These are phyloP conservation scores for Musa troglodytarum DNA, from an alignment of 176 grass and related monocot genomes.

Conservation along the genomic window DNA sequence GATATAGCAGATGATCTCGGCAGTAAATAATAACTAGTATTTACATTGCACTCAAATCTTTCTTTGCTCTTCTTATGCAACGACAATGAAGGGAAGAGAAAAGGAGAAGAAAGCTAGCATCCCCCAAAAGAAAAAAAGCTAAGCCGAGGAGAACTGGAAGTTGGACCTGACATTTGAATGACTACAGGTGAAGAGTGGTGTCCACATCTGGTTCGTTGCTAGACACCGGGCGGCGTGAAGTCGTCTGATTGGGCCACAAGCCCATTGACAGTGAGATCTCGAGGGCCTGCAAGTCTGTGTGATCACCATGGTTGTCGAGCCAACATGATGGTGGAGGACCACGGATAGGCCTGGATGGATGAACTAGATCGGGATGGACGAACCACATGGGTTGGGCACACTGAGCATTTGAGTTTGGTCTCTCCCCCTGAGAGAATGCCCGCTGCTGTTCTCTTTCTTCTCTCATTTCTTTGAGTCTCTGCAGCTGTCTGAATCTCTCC, in stretches of 20 bases:
- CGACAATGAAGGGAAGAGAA: not conserved
- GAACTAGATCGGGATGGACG: slow-evolving; percentile 9
- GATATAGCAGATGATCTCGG: no score
- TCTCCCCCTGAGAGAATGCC: not conserved
- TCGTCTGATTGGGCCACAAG: slow-evolving; percentile 34
- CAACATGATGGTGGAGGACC: slow-evolving; percentile 27
- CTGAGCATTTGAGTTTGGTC: not conserved
- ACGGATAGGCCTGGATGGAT: slow-evolving; percentile 25
- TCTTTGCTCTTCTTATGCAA: not conserved
- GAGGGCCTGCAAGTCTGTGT: slow-evolving; percentile 31
- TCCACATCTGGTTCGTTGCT: slow-evolving; percentile 48
- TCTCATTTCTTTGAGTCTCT: slow-evolving; percentile 74
- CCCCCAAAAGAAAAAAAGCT: not conserved
- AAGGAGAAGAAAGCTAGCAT: not conserved
- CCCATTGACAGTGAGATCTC: slow-evolving; percentile 24
- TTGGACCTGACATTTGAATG: not conserved
- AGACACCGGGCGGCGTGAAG: slow-evolving; percentile 14
- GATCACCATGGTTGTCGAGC: slow-evolving; percentile 3
- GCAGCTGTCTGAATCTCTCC: slow-evolving; percentile 75
- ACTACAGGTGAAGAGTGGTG: slow-evolving; percentile 75
- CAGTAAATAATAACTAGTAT: not conserved
- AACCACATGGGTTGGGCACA: slow-evolving; percentile 8
- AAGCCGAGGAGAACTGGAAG: not conserved
- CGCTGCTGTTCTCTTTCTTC: slow-evolving; percentile 33
- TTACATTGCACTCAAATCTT: not conserved